Percentiles rank a stretch among this genome's conserved stretches.
Evolutionary conservation across 2,329 filamentous ascomycete species (phyloP).

Genomic region (Pseudogymnoascus sp.): DNA sequence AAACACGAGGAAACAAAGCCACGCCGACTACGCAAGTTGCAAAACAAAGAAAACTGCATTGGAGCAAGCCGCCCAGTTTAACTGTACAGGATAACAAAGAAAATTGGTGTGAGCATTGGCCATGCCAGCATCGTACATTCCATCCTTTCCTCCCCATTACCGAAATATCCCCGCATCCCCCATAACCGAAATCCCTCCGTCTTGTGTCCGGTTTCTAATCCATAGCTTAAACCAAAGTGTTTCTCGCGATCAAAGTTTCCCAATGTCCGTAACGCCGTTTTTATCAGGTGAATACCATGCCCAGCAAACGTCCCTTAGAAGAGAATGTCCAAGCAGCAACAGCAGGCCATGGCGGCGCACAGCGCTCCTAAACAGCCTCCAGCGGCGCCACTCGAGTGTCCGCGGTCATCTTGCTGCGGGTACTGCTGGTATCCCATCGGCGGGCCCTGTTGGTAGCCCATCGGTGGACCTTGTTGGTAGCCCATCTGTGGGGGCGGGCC

Average conservation of each 20-base stretch:
- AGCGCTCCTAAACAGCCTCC: conserved; percentile 36
- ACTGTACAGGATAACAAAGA: neutral
- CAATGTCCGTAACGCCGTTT: neutral
- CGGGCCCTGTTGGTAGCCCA: conserved; percentile 14
- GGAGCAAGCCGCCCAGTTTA: neutral
- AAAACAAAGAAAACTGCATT: neutral
- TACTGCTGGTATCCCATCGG: conserved; percentile 16
- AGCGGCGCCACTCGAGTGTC: conserved; percentile 28
- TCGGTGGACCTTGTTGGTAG: conserved; percentile 15
- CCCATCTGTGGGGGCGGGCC: conserved; percentile 21
- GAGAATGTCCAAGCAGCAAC: conserved; percentile 43
- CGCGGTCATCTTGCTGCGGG: conserved; percentile 27
- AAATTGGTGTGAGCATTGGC: neutral
- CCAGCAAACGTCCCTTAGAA: conserved; percentile 29
- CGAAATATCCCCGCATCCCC: neutral
- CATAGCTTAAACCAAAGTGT: neutral
- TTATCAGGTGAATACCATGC: neutral
- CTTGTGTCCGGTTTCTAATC: neutral
- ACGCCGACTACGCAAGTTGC: neutral
- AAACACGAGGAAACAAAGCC: neutral
- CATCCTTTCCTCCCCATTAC: neutral
- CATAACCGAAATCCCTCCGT: neutral
- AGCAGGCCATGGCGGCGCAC: conserved; percentile 39
- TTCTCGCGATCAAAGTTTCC: neutral
- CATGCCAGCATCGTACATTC: neutral